Conservation (phyloP, 139 green algal genomes). For the Raphidocelis subcapitata region DNA sequence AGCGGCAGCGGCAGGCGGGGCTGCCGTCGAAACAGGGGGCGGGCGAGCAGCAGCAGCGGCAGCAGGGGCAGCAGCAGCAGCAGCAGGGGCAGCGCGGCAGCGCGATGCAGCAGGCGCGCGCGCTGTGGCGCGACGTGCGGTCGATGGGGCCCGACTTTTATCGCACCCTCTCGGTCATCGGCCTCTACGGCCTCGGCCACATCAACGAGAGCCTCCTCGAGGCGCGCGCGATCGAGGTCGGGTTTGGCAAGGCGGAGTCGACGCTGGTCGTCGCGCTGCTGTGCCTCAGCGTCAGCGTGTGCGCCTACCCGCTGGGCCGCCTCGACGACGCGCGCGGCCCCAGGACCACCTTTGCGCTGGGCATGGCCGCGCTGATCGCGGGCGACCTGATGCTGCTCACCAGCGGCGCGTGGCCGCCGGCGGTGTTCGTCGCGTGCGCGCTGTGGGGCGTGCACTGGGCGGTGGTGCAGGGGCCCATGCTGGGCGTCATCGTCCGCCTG, state of each 20-base stretch:
- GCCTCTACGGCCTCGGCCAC: conserved; percentile 48
- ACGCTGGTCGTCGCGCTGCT: conserved; percentile 54
- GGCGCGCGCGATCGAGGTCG: conserved; percentile 49
- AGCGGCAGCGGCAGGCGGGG: neutral
- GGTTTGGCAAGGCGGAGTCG: conserved; percentile 65
- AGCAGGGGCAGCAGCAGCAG: neutral
- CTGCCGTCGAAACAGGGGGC: neutral
- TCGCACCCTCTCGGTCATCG: conserved; percentile 51
- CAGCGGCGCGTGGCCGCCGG: conserved; percentile 32
- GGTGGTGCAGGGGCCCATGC: conserved; percentile 51
- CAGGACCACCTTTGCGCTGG: conserved; percentile 49
- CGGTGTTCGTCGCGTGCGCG: conserved; percentile 47
- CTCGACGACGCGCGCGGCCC: conserved; percentile 51
- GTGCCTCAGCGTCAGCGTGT: conserved; percentile 43
- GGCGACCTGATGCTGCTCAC: conserved; percentile 52
- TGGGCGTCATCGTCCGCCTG: conserved; percentile 49
- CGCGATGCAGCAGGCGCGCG: neutral
- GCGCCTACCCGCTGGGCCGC: conserved; percentile 49
- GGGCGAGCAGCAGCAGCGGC: neutral
- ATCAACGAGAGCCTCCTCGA: conserved; percentile 54
- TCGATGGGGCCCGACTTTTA: conserved; percentile 57
- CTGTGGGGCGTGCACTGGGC: conserved; percentile 59
- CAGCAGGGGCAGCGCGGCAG: conserved; percentile 9
- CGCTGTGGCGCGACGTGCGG: conserved; percentile 34
- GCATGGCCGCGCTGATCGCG: conserved; percentile 45